Conservation (phyloP, 2,329 filamentous ascomycete genomes). For the Nigrospora oryzae region DNA sequence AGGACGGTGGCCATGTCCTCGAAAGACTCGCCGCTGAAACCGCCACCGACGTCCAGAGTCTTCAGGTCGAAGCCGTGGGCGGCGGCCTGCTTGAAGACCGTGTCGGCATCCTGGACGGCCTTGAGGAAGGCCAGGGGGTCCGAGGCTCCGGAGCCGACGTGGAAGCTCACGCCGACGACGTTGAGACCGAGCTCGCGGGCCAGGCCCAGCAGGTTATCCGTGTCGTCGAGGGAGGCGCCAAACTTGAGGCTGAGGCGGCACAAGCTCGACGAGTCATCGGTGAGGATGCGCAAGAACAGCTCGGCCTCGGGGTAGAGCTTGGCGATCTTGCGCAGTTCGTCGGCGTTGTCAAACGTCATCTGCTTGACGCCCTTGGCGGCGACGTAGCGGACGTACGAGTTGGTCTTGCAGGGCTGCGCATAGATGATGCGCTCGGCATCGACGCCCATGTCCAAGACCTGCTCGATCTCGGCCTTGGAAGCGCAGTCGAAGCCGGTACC, state of each 20-base stretch:
- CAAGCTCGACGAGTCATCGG: constrained; percentile 88
- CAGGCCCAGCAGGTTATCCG: constrained; percentile 65
- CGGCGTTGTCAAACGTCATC: constrained; percentile 99
- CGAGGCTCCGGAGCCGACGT: constrained; percentile 91
- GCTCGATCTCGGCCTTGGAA: constrained; percentile 94
- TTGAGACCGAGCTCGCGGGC: constrained; percentile 79
- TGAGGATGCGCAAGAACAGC: constrained; percentile 88
- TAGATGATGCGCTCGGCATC: constrained; percentile 93
- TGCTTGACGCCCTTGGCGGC: constrained; percentile 78
- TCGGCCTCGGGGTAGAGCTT: constrained; percentile 83
- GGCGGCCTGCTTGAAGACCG: constrained; percentile 79
- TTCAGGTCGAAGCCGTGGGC: constrained; percentile 72
- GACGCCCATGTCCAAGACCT: constrained; percentile 75
- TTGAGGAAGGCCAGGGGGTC: constrained; percentile 88
- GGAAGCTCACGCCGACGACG: constrained; percentile 93
- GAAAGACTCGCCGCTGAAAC: constrained; percentile 86
- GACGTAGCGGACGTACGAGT: constrained; percentile 91
- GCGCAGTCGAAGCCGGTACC: constrained; percentile 97
- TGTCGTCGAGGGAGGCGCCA: constrained; percentile 79
- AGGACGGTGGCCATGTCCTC: constrained; percentile 82
- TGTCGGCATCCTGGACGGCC: constrained; percentile 80
- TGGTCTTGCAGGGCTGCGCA: constrained; percentile 98
- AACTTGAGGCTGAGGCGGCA: constrained; percentile 98
- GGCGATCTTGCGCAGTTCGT: constrained; percentile 97
- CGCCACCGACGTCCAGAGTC: constrained; percentile 88